Percentiles rank a stretch among this genome's conserved stretches.
phyloP scores from a whole-genome alignment of 805 yeast genomes.

The Jamesozyma piceae region DNA sequence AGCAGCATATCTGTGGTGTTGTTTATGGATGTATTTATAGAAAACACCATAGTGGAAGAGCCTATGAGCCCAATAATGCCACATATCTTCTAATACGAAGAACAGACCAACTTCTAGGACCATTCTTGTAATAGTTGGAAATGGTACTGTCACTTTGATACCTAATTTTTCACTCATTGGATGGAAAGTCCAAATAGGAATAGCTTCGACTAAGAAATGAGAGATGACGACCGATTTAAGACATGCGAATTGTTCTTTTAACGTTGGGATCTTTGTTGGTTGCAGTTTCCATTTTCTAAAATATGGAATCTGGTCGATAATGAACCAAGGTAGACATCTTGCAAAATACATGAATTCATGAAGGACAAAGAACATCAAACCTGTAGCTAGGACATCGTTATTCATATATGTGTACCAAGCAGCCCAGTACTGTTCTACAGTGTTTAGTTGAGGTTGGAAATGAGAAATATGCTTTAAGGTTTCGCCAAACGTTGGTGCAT shows the following conservation, averaged over 20 bases:
- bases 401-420: constrained; percentile 68
- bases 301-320: constrained; percentile 70
- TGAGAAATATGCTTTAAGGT: constrained; percentile 23
- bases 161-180: constrained; percentile 73
- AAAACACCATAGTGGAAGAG: constrained; percentile 73
- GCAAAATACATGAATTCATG: constrained; percentile 87
- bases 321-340: constrained; percentile 80
- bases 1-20: constrained; percentile 91
- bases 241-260: constrained; percentile 83
- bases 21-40: constrained; percentile 85
- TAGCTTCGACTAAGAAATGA: constrained; percentile 81
- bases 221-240: constrained; percentile 67
- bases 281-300: constrained; percentile 80
- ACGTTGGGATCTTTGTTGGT: constrained; percentile 63
- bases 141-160: constrained; percentile 66
- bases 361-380: constrained; percentile 60
- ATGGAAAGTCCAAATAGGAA: constrained; percentile 92
- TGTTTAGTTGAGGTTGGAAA: constrained; percentile 35
- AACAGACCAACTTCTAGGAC: constrained; percentile 61
- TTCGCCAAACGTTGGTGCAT: constrained; percentile 6
- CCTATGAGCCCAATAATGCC: constrained; percentile 94
- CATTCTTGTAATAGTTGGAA: constrained; percentile 54
- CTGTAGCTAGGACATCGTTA: constrained; percentile 84
- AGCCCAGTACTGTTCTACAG: constrained; percentile 73
- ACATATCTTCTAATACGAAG: constrained; percentile 76